These are phyloP conservation scores for Camelina sativa DNA, from an alignment of 345 rosid genomes.

Conservation along the genomic window DNA sequence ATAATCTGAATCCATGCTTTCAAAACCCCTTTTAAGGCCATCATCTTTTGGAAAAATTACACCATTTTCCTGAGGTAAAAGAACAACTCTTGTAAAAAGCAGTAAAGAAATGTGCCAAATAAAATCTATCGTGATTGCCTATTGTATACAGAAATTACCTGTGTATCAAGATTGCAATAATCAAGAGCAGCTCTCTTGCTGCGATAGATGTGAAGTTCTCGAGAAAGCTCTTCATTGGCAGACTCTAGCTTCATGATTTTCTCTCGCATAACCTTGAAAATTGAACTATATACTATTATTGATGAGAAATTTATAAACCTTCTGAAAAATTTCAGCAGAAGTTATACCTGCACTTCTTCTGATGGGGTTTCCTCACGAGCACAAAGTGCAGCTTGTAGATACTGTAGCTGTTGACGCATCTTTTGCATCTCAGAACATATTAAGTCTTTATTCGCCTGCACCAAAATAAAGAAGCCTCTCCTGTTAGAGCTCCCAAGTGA, in stretches of 20 bases:
- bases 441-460: conserved; percentile 76
- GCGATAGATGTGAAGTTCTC: conserved; percentile 71
- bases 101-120: conserved; percentile 14
- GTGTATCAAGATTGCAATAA: conserved; percentile 57
- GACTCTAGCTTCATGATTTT: conserved; percentile 73
- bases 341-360: conserved; percentile 61
- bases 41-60: conserved; percentile 44
- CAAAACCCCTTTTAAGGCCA: conserved; percentile 59
- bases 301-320: conserved; percentile 15
- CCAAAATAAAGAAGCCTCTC: conserved; percentile 16
- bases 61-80: conserved; percentile 46
- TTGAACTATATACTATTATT: conserved; percentile 8
- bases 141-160: conserved; percentile 45
- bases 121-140: conserved; percentile 6
- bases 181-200: conserved; percentile 58
- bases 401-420: conserved; percentile 72
- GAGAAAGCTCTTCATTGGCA: conserved; percentile 68
- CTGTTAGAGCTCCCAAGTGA: conserved; percentile 15
- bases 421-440: conserved; percentile 71
- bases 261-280: conserved; percentile 62
- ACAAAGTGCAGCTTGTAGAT: conserved; percentile 70
- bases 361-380: conserved; percentile 58
- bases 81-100: conserved; percentile 25
- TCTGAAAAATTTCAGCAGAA: conserved; percentile 24
- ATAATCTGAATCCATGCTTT: conserved; percentile 65